phyloP scores from a whole-genome alignment of 352 stramenopile genomes.

The Pythium biforme region DNA sequence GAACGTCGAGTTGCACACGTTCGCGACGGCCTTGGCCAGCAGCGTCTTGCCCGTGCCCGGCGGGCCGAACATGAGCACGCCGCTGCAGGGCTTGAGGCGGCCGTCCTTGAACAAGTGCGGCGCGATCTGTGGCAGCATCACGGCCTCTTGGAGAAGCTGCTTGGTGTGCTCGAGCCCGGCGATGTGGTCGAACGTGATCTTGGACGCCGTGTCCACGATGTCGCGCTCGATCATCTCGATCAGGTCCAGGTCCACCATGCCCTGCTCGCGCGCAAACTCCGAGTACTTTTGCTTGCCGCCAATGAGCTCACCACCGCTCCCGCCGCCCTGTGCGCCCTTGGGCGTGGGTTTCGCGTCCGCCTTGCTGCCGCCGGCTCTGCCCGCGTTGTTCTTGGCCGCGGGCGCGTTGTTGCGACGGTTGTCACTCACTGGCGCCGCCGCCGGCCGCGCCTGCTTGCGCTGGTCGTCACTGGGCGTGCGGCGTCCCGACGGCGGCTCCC shows the following conservation, averaged over 20 bases:
- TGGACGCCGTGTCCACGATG: conserved; percentile 76
- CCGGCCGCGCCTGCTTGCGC: conserved; percentile 34
- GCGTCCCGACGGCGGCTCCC: conserved; percentile 34
- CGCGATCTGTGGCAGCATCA: conserved; percentile 86
- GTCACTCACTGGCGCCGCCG: conserved; percentile 15
- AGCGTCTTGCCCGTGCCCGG: conserved; percentile 99
- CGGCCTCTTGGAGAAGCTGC: conserved; percentile 79
- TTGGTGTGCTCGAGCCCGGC: conserved; percentile 82
- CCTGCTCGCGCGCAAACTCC: conserved; percentile 74
- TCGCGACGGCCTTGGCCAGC: conserved; percentile 99
- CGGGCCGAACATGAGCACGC: conserved; percentile 85
- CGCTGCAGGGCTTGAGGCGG: conserved; percentile 77
- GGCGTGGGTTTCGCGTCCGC: conserved; percentile 11
- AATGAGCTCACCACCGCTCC: conserved; percentile 25
- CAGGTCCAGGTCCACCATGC: conserved; percentile 74
- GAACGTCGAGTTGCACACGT: conserved; percentile 98
- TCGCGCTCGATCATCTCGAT: conserved; percentile 88
- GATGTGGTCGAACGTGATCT: conserved; percentile 82
- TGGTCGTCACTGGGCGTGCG: conserved; percentile 64
- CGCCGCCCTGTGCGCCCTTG: conserved; percentile 45
- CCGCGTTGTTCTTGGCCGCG: conserved; percentile 23
- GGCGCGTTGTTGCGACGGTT: conserved; percentile 25
- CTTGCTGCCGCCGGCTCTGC: conserved; percentile 17
- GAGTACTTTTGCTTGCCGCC: conserved; percentile 75
- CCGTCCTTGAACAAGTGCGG: conserved; percentile 84